These are phyloP conservation scores for Phlebiopsis gigantea DNA, from an alignment of 768 basidiomycete species.

Conservation along the genomic window DNA sequence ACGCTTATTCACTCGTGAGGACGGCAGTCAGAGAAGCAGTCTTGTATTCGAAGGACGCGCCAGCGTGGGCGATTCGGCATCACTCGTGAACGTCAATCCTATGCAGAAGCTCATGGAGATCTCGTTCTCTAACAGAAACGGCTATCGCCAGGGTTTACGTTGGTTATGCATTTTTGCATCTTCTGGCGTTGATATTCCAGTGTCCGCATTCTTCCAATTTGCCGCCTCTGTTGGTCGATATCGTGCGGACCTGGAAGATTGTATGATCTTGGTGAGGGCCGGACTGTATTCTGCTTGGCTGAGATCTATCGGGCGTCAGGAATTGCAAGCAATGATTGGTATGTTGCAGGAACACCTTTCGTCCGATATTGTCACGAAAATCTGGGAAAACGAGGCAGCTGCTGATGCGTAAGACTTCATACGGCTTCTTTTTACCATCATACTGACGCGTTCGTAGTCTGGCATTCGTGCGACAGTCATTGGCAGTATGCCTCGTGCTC, in stretches of 20 bases:
- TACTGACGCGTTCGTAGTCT: constrained; percentile 25
- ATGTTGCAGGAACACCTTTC: constrained; percentile 42
- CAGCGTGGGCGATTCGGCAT: constrained; percentile 25
- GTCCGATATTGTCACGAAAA: constrained; percentile 31
- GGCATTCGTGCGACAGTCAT: constrained; percentile 53
- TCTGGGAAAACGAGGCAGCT: constrained; percentile 26
- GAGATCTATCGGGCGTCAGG: constrained; percentile 51
- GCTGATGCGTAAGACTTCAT: constrained; percentile 34
- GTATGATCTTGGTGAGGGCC: constrained; percentile 47
- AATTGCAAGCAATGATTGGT: constrained; percentile 47
- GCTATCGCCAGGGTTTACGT: constrained; percentile 42
- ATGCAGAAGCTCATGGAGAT: constrained; percentile 45
- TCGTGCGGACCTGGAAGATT: constrained; percentile 37
- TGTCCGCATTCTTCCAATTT: constrained; percentile 44
- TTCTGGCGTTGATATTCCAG: constrained; percentile 62
- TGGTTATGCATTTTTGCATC: constrained; percentile 60
- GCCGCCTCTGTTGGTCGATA: constrained; percentile 34
- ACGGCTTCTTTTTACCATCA: neutral
- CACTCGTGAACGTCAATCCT: constrained; percentile 38
- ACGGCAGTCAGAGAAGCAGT: constrained; percentile 36
- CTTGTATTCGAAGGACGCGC: constrained; percentile 28
- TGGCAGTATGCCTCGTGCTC: constrained; percentile 55
- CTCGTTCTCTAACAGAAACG: constrained; percentile 36
- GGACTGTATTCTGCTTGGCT: constrained; percentile 57
- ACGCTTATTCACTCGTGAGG: constrained; percentile 56